Percentiles rank a stretch among this genome's conserved stretches.
Evolutionary conservation across 805 yeast species (phyloP).

Genomic region (Brettanomyces custersianus): DNA sequence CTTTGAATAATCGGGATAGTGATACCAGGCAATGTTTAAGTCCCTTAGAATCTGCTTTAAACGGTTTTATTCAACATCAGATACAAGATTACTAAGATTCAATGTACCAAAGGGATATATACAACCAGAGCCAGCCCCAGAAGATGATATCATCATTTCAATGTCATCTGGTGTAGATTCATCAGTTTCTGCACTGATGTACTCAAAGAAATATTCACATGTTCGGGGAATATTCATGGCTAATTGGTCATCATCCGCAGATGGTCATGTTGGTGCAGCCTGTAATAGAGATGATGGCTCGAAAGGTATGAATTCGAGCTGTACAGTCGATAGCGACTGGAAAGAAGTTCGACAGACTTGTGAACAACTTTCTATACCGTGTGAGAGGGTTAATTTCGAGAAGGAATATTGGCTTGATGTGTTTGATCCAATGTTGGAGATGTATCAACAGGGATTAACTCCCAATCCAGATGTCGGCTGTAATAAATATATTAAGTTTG

Average conservation of each 20-base stretch:
- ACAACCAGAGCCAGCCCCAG: constrained; percentile 37
- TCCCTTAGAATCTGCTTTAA: no score
- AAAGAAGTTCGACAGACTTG: constrained; percentile 67
- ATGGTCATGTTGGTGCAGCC: constrained; percentile 1
- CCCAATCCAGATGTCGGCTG: constrained; percentile 95
- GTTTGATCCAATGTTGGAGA: constrained; percentile 82
- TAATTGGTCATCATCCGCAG: constrained; percentile 54
- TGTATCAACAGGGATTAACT: constrained; percentile 64
- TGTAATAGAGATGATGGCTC: constrained; percentile 15
- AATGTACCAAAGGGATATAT: constrained; percentile 9
- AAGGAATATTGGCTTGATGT: constrained; percentile 89
- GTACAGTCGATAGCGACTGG: constrained; percentile 81
- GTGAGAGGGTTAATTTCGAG: constrained; percentile 77
- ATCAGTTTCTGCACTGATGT: constrained; percentile 63
- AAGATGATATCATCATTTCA: constrained; percentile 69
- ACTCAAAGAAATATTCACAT: constrained; percentile 42
- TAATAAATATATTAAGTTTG: constrained; percentile 81
- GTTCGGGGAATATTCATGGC: constrained; percentile 88
- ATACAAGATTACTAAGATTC: constrained; percentile 5
- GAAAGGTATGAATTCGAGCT: constrained; percentile 28
- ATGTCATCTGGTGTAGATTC: constrained; percentile 98
- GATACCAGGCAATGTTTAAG: no score
- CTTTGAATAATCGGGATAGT: no score
- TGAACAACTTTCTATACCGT: constrained; percentile 49
- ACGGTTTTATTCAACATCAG: not conserved